These are phyloP conservation scores for Pascua sp. DNA, from an alignment of 1,284 basidiomycete genomes.

Conservation along the genomic window DNA sequence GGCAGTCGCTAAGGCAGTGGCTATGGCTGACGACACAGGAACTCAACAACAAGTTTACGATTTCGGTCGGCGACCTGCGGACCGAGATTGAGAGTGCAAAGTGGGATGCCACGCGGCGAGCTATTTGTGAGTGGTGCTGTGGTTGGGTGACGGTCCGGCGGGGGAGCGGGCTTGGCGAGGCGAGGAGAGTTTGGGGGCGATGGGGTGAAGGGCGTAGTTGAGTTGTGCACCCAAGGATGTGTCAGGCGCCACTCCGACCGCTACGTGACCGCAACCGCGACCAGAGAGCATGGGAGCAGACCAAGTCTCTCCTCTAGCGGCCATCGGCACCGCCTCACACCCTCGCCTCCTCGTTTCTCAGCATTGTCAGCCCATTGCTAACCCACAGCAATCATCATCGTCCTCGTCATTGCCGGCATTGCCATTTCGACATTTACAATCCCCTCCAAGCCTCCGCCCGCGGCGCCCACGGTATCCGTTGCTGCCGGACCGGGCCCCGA, in stretches of 20 bases:
- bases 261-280: no score
- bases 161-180: not conserved
- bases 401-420: conserved; percentile 17
- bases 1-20: no score
- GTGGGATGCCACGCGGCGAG: conserved; percentile 85
- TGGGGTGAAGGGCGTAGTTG: not conserved
- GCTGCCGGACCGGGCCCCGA: not conserved
- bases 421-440: conserved; percentile 10
- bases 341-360: no score
- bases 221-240: no score
- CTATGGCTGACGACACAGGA: conserved; percentile 55
- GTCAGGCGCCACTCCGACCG: no score
- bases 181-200: not conserved
- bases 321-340: no score
- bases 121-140: conserved; percentile 62
- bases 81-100: conserved; percentile 83
- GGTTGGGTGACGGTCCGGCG: not conserved
- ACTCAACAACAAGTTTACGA: conserved; percentile 77
- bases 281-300: no score
- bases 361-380: not conserved
- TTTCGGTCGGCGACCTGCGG: conserved; percentile 79
- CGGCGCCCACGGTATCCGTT: not conserved
- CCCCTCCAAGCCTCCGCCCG: conserved; percentile 6
- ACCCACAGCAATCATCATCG: conserved; percentile 37
- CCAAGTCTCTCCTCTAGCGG: no score